phyloP scores from a whole-genome alignment of 2,329 filamentous ascomycete species.

The Fusarium coffeatum region DNA sequence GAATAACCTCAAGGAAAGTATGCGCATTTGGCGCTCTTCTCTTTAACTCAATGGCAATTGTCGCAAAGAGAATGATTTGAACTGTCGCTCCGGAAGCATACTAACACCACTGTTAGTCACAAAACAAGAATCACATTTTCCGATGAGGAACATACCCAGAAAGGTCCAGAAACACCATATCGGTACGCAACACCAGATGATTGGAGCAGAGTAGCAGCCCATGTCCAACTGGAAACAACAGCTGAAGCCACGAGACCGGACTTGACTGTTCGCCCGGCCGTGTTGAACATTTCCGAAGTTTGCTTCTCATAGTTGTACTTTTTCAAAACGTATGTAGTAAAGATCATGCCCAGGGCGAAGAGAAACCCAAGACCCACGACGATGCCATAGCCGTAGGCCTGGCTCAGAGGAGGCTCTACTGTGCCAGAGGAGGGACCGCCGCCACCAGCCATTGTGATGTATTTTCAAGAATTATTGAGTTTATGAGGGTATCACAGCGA shows the following conservation, averaged over 20 bases:
- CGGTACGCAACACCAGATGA: slow-evolving; percentile 84
- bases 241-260: slow-evolving; percentile 88
- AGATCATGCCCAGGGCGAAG: slow-evolving; percentile 77
- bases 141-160: slow-evolving; percentile 53
- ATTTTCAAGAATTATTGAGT: not conserved
- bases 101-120: not conserved
- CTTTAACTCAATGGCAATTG: slow-evolving; percentile 90
- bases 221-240: slow-evolving; percentile 94
- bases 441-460: slow-evolving; percentile 33
- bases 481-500: not conserved
- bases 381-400: slow-evolving; percentile 81
- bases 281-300: slow-evolving; percentile 93
- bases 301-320: slow-evolving; percentile 73
- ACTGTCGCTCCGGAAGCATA: slow-evolving; percentile 77
- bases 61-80: slow-evolving; percentile 90
- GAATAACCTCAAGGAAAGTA: slow-evolving; percentile 84
- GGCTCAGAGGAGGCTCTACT: slow-evolving; percentile 55
- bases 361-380: slow-evolving; percentile 78
- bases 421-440: slow-evolving; percentile 33
- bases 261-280: slow-evolving; percentile 88
- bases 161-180: slow-evolving; percentile 74
- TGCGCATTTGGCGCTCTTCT: slow-evolving; percentile 88
- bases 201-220: slow-evolving; percentile 86
- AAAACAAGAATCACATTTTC: not conserved
- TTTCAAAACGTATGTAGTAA: slow-evolving; percentile 30